A percentile compares a stretch with the other conserved stretches of the same genome.
Evolutionary conservation across 2,329 filamentous ascomycete genomes (phyloP).

Genomic region (Neodidymelliopsis sp.): DNA sequence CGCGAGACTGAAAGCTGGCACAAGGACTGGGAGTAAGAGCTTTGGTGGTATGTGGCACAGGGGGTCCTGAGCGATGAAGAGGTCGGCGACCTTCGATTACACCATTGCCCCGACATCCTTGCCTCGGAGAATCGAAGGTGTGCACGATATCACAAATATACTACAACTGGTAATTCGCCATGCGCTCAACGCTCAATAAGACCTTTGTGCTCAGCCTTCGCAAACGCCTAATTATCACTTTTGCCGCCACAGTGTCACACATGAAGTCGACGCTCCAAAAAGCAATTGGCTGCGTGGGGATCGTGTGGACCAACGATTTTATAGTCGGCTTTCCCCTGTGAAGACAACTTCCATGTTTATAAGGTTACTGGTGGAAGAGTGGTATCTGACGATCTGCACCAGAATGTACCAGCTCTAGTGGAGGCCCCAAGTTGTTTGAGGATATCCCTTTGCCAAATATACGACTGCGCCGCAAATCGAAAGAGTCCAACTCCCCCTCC

Average conservation of each 20-base stretch:
- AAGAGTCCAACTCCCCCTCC: background rate
- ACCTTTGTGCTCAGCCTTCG: background rate
- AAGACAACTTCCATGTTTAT: too few species aligned
- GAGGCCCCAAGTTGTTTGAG: background rate
- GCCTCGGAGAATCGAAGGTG: background rate
- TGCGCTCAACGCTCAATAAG: conserved; percentile 8
- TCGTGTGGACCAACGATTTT: background rate
- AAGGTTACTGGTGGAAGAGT: too few species aligned
- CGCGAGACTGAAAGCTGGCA: conserved; percentile 19
- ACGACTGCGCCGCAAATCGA: conserved; percentile 10
- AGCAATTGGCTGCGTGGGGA: background rate
- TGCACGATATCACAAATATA: background rate
- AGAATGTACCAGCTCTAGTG: background rate
- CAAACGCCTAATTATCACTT: conserved; percentile 3
- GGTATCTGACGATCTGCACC: background rate
- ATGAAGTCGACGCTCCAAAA: background rate
- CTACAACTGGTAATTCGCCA: background rate
- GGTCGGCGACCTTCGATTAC: conserved; percentile 5
- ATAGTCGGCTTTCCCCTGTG: background rate
- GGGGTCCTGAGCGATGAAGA: background rate
- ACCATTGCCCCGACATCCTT: background rate
- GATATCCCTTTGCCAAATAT: conserved; percentile 10
- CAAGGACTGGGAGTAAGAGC: conserved; percentile 18
- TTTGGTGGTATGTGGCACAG: conserved; percentile 27
- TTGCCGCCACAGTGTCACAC: conserved; percentile 16